phyloP scores from a whole-genome alignment of 1,284 basidiomycete species.

The Malassezia slooffiae region DNA sequence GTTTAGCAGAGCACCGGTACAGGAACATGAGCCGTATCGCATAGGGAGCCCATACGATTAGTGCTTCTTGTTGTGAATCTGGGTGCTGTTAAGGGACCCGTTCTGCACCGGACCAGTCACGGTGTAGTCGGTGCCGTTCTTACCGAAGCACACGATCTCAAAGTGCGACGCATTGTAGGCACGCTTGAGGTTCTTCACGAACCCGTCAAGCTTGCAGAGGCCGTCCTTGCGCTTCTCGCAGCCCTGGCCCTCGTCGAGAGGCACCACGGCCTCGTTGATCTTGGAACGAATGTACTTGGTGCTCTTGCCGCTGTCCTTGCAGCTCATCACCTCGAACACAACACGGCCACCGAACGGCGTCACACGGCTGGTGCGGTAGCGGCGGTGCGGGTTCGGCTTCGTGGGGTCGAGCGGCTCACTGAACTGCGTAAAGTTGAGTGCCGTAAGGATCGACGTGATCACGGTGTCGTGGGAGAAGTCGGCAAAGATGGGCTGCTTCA shows the following conservation, averaged over 20 bases:
- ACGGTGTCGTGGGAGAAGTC: conserved; percentile 41
- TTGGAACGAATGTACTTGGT: conserved; percentile 60
- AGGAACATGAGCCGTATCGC: too few relatives aligned
- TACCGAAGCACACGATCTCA: conserved; percentile 29
- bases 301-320: conserved; percentile 28
- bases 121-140: conserved; percentile 31
- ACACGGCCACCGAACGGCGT: conserved; percentile 28
- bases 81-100: conserved; percentile 14
- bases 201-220: conserved; percentile 65
- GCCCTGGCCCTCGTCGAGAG: conserved; percentile 65
- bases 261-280: conserved; percentile 56
- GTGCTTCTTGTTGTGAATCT: not conserved
- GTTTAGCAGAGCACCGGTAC: too few relatives aligned
- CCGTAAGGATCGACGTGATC: conserved; percentile 31
- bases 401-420: conserved; percentile 22
- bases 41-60: not conserved
- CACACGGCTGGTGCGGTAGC: conserved; percentile 28
- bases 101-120: conserved; percentile 25
- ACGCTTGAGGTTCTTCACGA: conserved; percentile 52
- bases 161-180: conserved; percentile 33
- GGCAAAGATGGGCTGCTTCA: conserved; percentile 35
- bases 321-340: conserved; percentile 29
- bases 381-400: conserved; percentile 18
- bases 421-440: conserved; percentile 38
- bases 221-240: conserved; percentile 57